Percentiles rank a stretch among this genome's conserved stretches.
These are phyloP conservation scores for Penicillium sp. DNA, from an alignment of 2,329 filamentous ascomycete genomes.

Conservation along the genomic window DNA sequence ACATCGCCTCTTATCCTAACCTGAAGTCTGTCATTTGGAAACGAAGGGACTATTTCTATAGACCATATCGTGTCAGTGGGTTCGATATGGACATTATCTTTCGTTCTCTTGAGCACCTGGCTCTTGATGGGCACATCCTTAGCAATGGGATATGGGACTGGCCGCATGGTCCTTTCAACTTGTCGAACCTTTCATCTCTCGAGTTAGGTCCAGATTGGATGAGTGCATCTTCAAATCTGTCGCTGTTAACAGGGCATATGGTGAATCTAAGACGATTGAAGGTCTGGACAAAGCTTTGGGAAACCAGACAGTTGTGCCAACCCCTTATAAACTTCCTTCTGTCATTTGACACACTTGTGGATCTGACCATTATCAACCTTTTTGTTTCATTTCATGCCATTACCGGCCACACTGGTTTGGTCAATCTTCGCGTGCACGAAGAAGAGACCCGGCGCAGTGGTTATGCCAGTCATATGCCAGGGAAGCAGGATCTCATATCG, in stretches of 20 bases:
- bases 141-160: neutral
- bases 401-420: neutral
- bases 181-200: neutral
- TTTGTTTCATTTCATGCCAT: neutral
- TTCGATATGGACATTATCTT: neutral
- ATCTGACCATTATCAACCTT: neutral
- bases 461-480: neutral
- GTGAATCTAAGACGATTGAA: neutral
- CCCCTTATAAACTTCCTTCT: neutral
- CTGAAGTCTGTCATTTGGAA: neutral
- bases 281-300: neutral
- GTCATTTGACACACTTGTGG: neutral
- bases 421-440: neutral
- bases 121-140: neutral
- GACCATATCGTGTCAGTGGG: neutral
- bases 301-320: neutral
- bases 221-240: neutral
- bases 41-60: neutral
- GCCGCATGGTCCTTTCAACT: neutral
- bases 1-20: neutral
- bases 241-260: neutral
- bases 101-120: neutral
- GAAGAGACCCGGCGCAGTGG: neutral
- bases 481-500: neutral
- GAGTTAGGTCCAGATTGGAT: neutral